Evolutionary conservation across 164 flowering plant species (phyloP), one percentile per base, ranked within the genome.

Genomic region (Nymphaea thermarum): DNA sequence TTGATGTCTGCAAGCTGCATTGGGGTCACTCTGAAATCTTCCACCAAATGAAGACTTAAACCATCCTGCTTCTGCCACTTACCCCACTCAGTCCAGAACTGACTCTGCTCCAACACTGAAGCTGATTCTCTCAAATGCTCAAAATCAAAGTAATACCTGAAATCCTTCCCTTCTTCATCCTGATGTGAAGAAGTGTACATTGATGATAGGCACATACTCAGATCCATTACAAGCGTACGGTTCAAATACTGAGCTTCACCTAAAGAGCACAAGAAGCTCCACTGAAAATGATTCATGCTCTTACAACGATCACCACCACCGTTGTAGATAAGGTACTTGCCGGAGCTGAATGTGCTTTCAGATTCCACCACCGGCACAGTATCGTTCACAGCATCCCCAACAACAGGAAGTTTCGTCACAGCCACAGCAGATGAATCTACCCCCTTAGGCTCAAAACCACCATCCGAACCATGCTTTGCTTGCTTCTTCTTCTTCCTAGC

Each of bases 201-300:
- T 41, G 90, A 84, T 8, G 92, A 86, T 71, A 90, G 73, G 75
- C 98, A 93, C 14, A 93, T 67, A 16, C 62, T 83, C 78, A 89
- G 74, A 76, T 93, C 97, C 96, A 89, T 87, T 59, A 93, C 70
- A 67, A 92, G 71, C 1, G 98, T 90, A 10, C 98, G 83, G 59
- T 91, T 91, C 80, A 91, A 74, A 73, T 92, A 88, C 76, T 86
- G 96, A 64, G 98, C 98, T 79, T 92, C 98, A 44, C 98, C 98
- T 51, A 92, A 69, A 64, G 93, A 84, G 79, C 98, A 91, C 81
- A 86, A 76, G 78, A 92, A 92, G 73, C 98, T 92, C 98, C 98
- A 90, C 47, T 90, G 71, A 71, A 78, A 93, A 59, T 93, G 96
- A 67, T 89, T 81, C 96, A 93, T 90, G 80, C 85, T 86, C 90